Base-by-base conservation (phyloP, 495 filamentous ascomycete species). In the Penicillium silybi region DNA sequence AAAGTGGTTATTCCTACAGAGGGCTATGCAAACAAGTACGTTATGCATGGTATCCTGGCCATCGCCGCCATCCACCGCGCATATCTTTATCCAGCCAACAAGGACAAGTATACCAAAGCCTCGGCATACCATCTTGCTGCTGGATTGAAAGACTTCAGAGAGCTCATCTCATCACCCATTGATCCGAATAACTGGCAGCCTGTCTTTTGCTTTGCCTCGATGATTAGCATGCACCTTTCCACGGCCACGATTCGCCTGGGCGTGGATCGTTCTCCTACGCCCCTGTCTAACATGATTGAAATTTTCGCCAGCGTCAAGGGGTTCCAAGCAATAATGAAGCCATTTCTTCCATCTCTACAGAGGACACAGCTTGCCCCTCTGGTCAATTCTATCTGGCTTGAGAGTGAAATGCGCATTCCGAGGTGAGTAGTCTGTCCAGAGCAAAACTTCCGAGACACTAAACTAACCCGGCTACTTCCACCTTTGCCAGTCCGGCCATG, bases 41-140 rank as follows among this genome's bases (percentile, higher is more conserved):
- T 75, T 17, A 70, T 74, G 67, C 68, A 73, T 29, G 72, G 71
- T 27, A 52, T 75, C 17, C 54, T 75, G 16, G 71, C 72, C 9
- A 54, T 75, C 9, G 61, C 71, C 9, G 69, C 71, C 15, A 46
- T 71, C 15, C 72, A 75, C 32, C 61, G 74, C n/a, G 52, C 59
- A 16, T 58, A 59, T 41, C 50, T 65, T 8, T 53, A 44, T 20
- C 48, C 56, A 19, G 38, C 45, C 0, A 44, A 54, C 27, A 48
- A 46, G 45, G 50, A 56, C 8, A 46, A 42, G 15, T 52, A 61
- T 62, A 65, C 35, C 61, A 75, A 63, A 53, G 67, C 54, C 2
- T 52, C 52, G 45, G 64, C 48, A 26, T 72, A 45, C 46, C 58
- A 51, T 53, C 52, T 46, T 59, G 70, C 57, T 20, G 67, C 29